Evolutionary conservation across 768 basidiomycete species (phyloP).

Genomic region (Agaricus blazei): DNA sequence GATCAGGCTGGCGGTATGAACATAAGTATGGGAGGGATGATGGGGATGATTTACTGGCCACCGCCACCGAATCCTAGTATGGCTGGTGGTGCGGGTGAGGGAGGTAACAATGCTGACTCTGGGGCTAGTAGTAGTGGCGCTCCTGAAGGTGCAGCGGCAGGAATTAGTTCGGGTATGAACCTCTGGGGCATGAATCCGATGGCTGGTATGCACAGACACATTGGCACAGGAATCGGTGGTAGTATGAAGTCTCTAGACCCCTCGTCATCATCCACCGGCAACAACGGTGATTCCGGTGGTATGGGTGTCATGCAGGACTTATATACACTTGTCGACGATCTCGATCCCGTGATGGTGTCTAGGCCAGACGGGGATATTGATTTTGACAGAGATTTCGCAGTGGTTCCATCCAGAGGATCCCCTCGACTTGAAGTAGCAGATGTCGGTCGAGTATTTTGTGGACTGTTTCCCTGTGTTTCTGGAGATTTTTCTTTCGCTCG

Average conservation of each 20-base stretch:
- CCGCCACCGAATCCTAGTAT: slow-evolving; percentile 1
- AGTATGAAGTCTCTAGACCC: slow-evolving; percentile 6
- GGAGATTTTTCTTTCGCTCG: neutral
- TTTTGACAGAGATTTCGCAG: slow-evolving; percentile 72
- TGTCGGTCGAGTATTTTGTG: neutral
- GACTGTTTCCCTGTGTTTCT: neutral
- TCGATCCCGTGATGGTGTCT: slow-evolving; percentile 33
- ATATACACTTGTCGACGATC: slow-evolving; percentile 11
- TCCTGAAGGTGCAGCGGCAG: neutral
- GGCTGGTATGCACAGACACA: slow-evolving; percentile 7
- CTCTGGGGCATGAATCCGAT: slow-evolving; percentile 11
- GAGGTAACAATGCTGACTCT: no score
- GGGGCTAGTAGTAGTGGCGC: no score
- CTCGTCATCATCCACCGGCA: neutral
- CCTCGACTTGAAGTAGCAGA: slow-evolving; percentile 28
- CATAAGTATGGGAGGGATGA: slow-evolving; percentile 5
- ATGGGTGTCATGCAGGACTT: slow-evolving; percentile 8
- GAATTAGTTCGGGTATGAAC: slow-evolving; percentile 7
- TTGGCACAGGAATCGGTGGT: slow-evolving; percentile 10
- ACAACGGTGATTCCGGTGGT: neutral
- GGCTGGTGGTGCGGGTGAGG: neutral
- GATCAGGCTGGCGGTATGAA: slow-evolving; percentile 2
- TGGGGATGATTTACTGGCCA: slow-evolving; percentile 1
- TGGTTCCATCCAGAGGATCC: slow-evolving; percentile 58
- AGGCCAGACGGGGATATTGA: slow-evolving; percentile 40